Base-by-base conservation (phyloP, 768 basidiomycete species). In the Boletus sp. region DNA sequence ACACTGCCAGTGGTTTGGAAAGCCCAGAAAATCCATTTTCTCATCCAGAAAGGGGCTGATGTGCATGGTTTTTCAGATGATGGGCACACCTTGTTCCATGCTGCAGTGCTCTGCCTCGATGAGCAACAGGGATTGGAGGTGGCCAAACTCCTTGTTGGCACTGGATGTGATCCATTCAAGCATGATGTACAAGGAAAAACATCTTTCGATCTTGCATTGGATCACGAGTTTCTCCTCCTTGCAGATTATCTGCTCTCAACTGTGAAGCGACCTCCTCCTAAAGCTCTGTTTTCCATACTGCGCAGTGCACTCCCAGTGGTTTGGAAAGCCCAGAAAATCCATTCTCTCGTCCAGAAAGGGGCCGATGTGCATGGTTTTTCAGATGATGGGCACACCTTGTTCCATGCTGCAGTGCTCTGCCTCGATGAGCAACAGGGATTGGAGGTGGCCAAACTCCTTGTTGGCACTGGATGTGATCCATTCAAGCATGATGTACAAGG, bases 161-260 rank as follows among this genome's bases (percentile, higher is more conserved):
- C 30, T 24, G 64, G 61, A 1, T 59, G 65, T 4, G 44, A 63
- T 10, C 55, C 51, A 5, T 28, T 57, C 20, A 0, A 14, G 2
- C 2, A 4, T 2, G 30, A 32, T 33, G 7, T 1, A 1, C 2
- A 8, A 0, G 51, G 54, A 1, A 37, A 42, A 14, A 52, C 61
- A 14, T 18, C 61, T 11, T 47, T 66, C 8, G 39, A 63, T 1
- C 6, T 51, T 9, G 64, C 59, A 0, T 46, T 62, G 35, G 15
- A 48, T 20, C 49, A 14, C 30, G 18, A 3, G 2, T 18, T n/a
- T 33, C 7, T 24, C 24, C 18, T 32, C 29, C 24, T 58, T 3
- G 41, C 30, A 4, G 18, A 49, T 3, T 40, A 37, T 28, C 29
- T 57, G 7, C 53, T 49, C 12, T 44, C 47, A 5, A 36, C 11